Conservation (phyloP, 768 basidiomycete species). For the Tremella yokohamensis region DNA sequence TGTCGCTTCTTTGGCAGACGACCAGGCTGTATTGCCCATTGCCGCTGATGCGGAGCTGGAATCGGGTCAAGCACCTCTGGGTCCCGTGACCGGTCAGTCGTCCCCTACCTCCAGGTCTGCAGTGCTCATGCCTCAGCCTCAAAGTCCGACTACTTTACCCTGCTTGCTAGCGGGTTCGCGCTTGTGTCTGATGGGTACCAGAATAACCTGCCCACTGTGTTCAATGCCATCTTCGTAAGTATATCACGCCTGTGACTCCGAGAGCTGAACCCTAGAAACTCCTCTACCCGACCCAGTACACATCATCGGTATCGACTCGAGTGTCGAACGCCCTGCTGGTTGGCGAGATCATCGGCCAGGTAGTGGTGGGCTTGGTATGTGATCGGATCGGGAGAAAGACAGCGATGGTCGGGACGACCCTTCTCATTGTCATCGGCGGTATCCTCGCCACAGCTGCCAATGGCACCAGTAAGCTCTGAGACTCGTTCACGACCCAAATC, state of each 20-base stretch:
- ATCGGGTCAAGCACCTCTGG: conserved; percentile 16
- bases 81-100: conserved; percentile 15
- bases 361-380: conserved; percentile 64
- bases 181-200: conserved; percentile 38
- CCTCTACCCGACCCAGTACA: conserved; percentile 65
- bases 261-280: conserved; percentile 55
- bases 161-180: conserved; percentile 34
- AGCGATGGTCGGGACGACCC: conserved; percentile 67
- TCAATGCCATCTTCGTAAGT: conserved; percentile 36
- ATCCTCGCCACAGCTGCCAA: conserved; percentile 67
- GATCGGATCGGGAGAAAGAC: conserved; percentile 71
- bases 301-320: conserved; percentile 61
- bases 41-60: conserved; percentile 10
- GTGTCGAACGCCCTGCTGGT: conserved; percentile 69
- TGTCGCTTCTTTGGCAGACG: too few species aligned
- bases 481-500: conserved; percentile 2
- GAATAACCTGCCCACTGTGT: conserved; percentile 32
- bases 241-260: not conserved
- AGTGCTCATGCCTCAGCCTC: conserved; percentile 12
- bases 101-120: not conserved
- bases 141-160: conserved; percentile 33
- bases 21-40: not conserved
- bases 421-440: conserved; percentile 67
- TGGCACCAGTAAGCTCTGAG: conserved; percentile 56
- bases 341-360: conserved; percentile 53